A percentile compares a stretch with the other conserved stretches of the same genome.
Evolutionary conservation across 164 flowering plant genomes (phyloP).

Genomic region (Euptelea pleiosperma): DNA sequence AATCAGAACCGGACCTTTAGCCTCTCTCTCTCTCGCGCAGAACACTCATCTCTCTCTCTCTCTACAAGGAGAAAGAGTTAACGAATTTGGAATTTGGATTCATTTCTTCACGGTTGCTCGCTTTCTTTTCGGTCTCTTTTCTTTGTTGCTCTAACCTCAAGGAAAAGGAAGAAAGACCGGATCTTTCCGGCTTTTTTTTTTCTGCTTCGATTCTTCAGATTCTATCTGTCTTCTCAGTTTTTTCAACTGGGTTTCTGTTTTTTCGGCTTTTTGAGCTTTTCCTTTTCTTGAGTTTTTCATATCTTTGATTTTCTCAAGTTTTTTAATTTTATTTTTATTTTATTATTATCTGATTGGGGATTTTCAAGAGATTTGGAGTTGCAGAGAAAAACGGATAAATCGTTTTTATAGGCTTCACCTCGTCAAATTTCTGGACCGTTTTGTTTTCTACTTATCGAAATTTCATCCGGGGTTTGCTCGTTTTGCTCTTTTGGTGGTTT

Average conservation of each 20-base stretch:
- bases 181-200: conserved; percentile 22
- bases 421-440: conserved; percentile 4
- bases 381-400: not conserved
- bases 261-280: conserved; percentile 14
- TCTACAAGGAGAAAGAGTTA: not conserved
- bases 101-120: conserved; percentile 15
- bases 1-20: conserved; percentile 21
- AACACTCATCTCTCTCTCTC: conserved; percentile 9
- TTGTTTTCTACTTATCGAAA: not conserved
- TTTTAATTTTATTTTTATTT: not conserved
- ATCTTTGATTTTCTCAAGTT: not conserved
- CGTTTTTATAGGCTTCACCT: conserved; percentile 3
- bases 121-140: conserved; percentile 15
- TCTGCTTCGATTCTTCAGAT: conserved; percentile 19
- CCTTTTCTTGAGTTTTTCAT: not conserved
- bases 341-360: not conserved
- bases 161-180: conserved; percentile 17
- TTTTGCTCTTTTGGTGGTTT: conserved; percentile 5
- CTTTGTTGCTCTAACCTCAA: conserved; percentile 30
- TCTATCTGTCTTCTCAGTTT: conserved; percentile 21
- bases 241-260: conserved; percentile 23
- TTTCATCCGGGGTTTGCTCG: conserved; percentile 20
- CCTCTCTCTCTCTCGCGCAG: conserved; percentile 9
- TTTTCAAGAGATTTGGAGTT: not conserved
- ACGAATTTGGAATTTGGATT: conserved; percentile 15